These are phyloP conservation scores for Polymyxa betae DNA, from an alignment of 208 protist genomes.

Conservation along the genomic window DNA sequence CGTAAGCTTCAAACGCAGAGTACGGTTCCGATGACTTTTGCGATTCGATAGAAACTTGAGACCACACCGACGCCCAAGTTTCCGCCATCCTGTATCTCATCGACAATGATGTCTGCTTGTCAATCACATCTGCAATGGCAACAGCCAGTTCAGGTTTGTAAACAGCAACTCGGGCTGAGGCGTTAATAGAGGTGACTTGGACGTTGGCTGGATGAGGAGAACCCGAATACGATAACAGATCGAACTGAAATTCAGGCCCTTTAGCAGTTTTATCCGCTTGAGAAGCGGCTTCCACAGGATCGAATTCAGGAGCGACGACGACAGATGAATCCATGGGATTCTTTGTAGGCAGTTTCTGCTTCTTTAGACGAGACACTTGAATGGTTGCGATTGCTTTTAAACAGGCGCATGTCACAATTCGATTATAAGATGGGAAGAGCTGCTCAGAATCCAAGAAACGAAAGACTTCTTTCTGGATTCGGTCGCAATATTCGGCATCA, in stretches of 20 bases:
- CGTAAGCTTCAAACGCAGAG: background rate
- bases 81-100: background rate
- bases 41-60: background rate
- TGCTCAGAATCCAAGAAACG: constrained; percentile 24
- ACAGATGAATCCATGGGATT: background rate
- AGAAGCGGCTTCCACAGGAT: background rate
- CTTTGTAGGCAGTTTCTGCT: background rate
- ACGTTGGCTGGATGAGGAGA: background rate
- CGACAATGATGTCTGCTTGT: background rate
- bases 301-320: background rate
- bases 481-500: background rate
- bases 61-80: constrained; percentile 40
- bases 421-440: constrained; percentile 24
- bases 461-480: background rate
- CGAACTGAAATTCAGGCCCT: background rate
- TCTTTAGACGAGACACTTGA: background rate
- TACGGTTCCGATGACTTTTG: background rate
- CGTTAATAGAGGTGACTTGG: background rate
- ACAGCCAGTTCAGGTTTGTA: background rate
- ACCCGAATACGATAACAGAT: background rate
- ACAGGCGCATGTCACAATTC: constrained; percentile 22
- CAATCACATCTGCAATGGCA: background rate
- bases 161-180: background rate
- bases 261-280: background rate
- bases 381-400: background rate